Base-by-base conservation (phyloP, 495 filamentous ascomycete genomes). In the Echria macrotheca region DNA sequence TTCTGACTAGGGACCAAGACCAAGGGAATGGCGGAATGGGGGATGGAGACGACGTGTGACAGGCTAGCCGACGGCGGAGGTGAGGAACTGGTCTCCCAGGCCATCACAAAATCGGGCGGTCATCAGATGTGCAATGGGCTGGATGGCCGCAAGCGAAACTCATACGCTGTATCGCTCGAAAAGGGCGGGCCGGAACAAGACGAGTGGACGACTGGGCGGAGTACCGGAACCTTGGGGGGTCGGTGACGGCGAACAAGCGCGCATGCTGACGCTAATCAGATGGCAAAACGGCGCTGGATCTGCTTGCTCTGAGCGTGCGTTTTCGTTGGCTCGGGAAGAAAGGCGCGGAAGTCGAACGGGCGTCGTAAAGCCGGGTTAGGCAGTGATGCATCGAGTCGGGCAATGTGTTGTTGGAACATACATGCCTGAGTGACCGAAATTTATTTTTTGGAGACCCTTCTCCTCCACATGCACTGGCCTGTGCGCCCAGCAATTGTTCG, bases 311-410 rank as follows among this genome's bases (percentile, higher is more conserved):
- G 36, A 44, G 28, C 32, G n/a, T 36, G 57, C 49, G 22, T 28
- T 56, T 46, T 64, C 52, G 62, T 66, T 68, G 68, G 62, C 47
- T 60, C 54, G 54, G 52, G 41, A 47, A 51, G 52, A 35, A 33
- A 49, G 29, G 52, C 40, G 55, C 38, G 32, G 58, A 57, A 32
- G 50, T 62, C 59, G 66, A 65, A 60, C 66, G 59, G 59, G 66
- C 32, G 54, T 59, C 55, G 52, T 45, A 66, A 64, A 65, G 66
- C 57, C 61, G 65, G 65, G 69, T 75, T 70, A 73, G 72, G 72
- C 72, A 71, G 70, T 69, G 64, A 67, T 73, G 72, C 72, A 69
- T 67, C 61, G 58, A 59, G 58, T 71, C 66, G 66, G 70, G 70
- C 70, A 61, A 55, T 63, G 66, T 69, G 61, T 67, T 72, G 66